Conservation (phyloP, 208 protist genomes). For the Vickermania ingenoplastis region DNA sequence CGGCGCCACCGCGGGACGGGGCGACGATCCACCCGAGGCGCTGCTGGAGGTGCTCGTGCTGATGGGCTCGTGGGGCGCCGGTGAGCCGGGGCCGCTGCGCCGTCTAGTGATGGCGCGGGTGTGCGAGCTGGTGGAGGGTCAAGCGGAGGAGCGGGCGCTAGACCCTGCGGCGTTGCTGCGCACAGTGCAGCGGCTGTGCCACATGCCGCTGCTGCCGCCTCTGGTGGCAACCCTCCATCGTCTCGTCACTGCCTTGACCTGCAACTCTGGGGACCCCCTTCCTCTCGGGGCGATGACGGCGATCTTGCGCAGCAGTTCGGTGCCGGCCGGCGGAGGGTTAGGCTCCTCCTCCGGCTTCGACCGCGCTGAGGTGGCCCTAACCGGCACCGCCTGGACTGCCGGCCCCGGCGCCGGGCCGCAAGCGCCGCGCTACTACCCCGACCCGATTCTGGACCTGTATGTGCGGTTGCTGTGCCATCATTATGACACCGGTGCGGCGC, state of each 20-base stretch:
- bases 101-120: too few species aligned
- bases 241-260: not conserved
- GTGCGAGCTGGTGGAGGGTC: too few species aligned
- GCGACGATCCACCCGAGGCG: too few species aligned
- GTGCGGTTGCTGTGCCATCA: conserved; percentile 31
- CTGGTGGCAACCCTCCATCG: not conserved
- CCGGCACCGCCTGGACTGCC: not conserved
- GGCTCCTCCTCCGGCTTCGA: not conserved
- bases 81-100: too few species aligned
- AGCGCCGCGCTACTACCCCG: conserved; percentile 13
- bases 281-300: too few species aligned
- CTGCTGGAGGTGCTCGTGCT: too few species aligned
- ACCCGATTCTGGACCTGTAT: conserved; percentile 54
- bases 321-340: too few species aligned
- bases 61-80: too few species aligned
- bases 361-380: not conserved
- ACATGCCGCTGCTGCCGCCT: not conserved
- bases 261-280: too few species aligned
- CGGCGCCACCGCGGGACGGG: too few species aligned
- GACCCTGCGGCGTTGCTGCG: not conserved
- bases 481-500: not conserved
- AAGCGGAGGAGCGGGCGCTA: too few species aligned
- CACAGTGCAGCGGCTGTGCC: not conserved
- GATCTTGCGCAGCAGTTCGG: too few species aligned
- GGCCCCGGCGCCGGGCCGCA: not conserved